These are phyloP conservation scores for Colletotrichum tabaci DNA, from an alignment of 2,329 filamentous ascomycete species.

Conservation along the genomic window DNA sequence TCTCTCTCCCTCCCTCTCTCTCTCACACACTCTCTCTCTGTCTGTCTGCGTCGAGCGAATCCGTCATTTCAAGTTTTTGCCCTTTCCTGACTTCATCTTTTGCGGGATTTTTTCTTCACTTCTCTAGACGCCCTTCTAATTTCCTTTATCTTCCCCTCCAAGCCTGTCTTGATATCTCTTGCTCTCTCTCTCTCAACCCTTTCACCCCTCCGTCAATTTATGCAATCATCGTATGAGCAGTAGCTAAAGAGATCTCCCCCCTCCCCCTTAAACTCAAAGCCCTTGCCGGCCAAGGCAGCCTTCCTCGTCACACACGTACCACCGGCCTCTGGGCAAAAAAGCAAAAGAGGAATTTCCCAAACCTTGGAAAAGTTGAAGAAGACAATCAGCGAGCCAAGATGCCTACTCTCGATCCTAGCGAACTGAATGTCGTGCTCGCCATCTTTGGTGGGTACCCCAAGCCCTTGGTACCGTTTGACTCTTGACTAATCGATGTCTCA, in stretches of 20 bases:
- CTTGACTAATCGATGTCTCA: slow-evolving; percentile 8
- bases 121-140: slow-evolving; percentile 20
- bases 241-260: slow-evolving; percentile 20
- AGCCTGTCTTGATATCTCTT: background rate
- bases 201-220: background rate
- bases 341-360: background rate
- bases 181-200: background rate
- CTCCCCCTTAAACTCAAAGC: slow-evolving; percentile 7
- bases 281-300: slow-evolving; percentile 38
- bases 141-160: slow-evolving; percentile 1
- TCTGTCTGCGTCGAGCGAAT: background rate
- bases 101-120: slow-evolving; percentile 16
- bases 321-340: slow-evolving; percentile 18
- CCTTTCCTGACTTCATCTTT: slow-evolving; percentile 15
- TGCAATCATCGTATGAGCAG: slow-evolving; percentile 18
- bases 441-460: slow-evolving; percentile 56
- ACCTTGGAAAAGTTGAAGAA: slow-evolving; percentile 13
- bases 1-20: background rate
- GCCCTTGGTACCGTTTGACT: background rate
- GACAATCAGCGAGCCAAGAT: slow-evolving; percentile 39
- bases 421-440: slow-evolving; percentile 65
- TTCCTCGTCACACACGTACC: slow-evolving; percentile 26
- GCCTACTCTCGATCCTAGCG: slow-evolving; percentile 45
- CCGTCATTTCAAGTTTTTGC: slow-evolving; percentile 30
- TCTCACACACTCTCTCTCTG: no score